These are phyloP conservation scores for Yarrowia phangngaensis DNA, from an alignment of 805 yeast species.

Conservation along the genomic window DNA sequence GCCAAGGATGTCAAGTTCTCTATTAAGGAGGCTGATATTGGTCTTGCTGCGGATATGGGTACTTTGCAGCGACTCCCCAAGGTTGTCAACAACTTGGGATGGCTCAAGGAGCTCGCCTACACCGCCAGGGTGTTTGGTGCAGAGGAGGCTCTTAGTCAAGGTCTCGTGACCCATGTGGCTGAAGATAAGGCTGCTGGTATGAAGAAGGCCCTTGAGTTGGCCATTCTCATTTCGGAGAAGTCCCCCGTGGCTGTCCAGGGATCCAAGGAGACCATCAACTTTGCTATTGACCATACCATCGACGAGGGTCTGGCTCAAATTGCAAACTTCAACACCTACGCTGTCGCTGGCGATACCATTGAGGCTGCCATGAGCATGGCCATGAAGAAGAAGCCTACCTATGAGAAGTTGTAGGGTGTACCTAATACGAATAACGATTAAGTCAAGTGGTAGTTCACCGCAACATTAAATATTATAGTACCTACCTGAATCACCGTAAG, in stretches of 20 bases:
- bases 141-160: conserved; percentile 53
- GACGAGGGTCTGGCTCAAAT: conserved; percentile 51
- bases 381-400: conserved; percentile 36
- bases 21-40: conserved; percentile 67
- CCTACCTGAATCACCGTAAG: no score
- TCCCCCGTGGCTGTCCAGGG: conserved; percentile 62
- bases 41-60: conserved; percentile 77
- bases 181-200: conserved; percentile 50
- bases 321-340: conserved; percentile 51
- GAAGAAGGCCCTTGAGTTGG: conserved; percentile 49
- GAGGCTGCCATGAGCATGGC: conserved; percentile 37
- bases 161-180: conserved; percentile 50
- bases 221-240: conserved; percentile 46
- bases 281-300: conserved; percentile 41
- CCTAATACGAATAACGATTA: neutral
- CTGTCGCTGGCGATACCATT: conserved; percentile 37
- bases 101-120: conserved; percentile 56
- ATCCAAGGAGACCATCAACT: conserved; percentile 54
- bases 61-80: conserved; percentile 63
- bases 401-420: conserved; percentile 33
- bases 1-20: conserved; percentile 52
- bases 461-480: no score
- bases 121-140: conserved; percentile 57
- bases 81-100: conserved; percentile 52
- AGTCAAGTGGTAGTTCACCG: no score